These are phyloP conservation scores for Stemphylium vesicarium DNA, from an alignment of 2,329 filamentous ascomycete species.

Conservation along the genomic window DNA sequence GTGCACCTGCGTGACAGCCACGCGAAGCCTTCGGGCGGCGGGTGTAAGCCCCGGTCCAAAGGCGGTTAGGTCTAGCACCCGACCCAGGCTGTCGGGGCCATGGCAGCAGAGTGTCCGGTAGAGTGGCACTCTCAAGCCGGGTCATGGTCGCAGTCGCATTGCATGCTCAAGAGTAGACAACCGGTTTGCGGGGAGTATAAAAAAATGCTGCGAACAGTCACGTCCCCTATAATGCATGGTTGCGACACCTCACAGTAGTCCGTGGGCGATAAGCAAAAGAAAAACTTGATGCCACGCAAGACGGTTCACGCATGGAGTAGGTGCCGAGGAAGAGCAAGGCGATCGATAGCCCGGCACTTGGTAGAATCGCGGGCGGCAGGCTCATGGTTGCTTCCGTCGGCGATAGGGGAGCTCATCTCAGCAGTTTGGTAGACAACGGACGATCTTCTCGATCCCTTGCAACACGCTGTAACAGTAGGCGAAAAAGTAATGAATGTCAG, in stretches of 20 bases:
- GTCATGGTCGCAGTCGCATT: constrained; percentile 37
- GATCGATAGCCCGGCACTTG: constrained; percentile 9
- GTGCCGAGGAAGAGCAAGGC: constrained; percentile 9
- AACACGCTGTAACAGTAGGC: constrained; percentile 1
- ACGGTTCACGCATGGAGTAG: neutral
- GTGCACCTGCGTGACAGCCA: constrained; percentile 20
- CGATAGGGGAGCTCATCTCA: constrained; percentile 18
- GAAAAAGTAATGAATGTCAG: constrained; percentile 6
- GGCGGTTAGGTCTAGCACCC: constrained; percentile 31
- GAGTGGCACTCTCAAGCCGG: constrained; percentile 45
- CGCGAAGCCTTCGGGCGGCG: constrained; percentile 44
- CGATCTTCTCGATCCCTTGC: constrained; percentile 3
- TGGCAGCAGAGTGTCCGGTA: constrained; percentile 42
- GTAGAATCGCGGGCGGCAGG: constrained; percentile 7
- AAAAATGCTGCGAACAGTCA: constrained; percentile 1
- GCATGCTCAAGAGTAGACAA: constrained; percentile 32
- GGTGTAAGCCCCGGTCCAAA: constrained; percentile 30
- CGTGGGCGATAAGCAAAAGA: constrained; percentile 1
- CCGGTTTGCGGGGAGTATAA: constrained; percentile 27
- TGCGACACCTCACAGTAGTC: neutral
- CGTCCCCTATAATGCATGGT: neutral
- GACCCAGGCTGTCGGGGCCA: constrained; percentile 40
- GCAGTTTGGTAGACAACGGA: neutral
- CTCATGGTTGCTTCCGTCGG: constrained; percentile 16
- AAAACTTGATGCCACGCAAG: neutral